Percentiles rank a stretch among this genome's conserved stretches.
Evolutionary conservation across 164 flowering plant species (phyloP).

Genomic region (Amborella trichopoda): DNA sequence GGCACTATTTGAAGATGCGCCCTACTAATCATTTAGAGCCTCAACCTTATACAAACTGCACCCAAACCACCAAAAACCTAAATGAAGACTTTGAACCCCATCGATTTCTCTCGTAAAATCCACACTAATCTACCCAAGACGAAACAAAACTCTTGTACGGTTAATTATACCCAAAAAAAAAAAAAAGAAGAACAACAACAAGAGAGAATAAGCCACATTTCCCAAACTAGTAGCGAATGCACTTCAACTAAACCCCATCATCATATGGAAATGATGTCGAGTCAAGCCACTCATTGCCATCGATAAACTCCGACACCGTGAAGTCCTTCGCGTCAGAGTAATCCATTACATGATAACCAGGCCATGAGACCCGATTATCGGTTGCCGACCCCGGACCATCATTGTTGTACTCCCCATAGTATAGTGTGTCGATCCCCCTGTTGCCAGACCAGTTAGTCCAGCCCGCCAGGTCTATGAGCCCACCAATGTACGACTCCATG

Average conservation of each 20-base stretch:
- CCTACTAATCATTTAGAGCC: too few species aligned
- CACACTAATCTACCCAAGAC: too few species aligned
- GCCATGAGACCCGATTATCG: conserved; percentile 48
- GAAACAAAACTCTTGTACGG: too few species aligned
- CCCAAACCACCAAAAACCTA: too few species aligned
- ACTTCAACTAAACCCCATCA: conserved; percentile 42
- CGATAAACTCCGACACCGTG: conserved; percentile 49
- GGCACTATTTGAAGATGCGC: too few species aligned
- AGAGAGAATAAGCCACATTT: too few species aligned
- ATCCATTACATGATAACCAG: conserved; percentile 56
- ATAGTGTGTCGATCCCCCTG: conserved; percentile 34
- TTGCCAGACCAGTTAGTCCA: conserved; percentile 56
- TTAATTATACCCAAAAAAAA: too few species aligned
- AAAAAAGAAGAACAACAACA: too few species aligned
- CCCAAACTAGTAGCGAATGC: too few species aligned
- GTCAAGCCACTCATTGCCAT: conserved; percentile 58
- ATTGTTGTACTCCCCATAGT: conserved; percentile 68
- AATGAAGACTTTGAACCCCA: too few species aligned
- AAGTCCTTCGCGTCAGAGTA: conserved; percentile 47
- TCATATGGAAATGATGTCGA: conserved; percentile 74
- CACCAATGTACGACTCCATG: not conserved
- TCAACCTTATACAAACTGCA: too few species aligned
- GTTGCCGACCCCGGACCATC: conserved; percentile 52
- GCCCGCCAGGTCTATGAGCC: conserved; percentile 8
- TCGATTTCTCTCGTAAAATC: too few species aligned